Base-by-base conservation (phyloP, 2,329 filamentous ascomycete genomes). In the Drechslera avenae region DNA sequence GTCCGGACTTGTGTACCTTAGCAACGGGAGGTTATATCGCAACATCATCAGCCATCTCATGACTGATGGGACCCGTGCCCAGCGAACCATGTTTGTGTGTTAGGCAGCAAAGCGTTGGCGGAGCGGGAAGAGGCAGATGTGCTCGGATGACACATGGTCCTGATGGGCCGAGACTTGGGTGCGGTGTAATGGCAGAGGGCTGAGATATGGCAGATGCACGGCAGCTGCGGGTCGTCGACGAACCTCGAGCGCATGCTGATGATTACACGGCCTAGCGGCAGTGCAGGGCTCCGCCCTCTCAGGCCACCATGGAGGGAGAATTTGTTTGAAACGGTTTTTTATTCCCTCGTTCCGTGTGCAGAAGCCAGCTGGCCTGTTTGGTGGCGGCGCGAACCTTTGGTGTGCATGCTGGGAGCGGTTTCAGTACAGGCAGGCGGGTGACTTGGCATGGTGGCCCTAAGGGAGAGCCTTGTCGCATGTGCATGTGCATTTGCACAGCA, bases 151-250 rank as follows among this genome's bases (percentile, higher is more conserved):
- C 43, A 45, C 36, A 17, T 34, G 42, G 21, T 23, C 44, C 18
- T 47, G 30, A 36, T 18, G 53, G 57, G 58, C 54, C 42, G 43
- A 45, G 41, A 23, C 39, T 46, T 43, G 39, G 47, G 40, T 42
- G 32, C 52, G 46, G 54, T 54, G 56, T 63, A 59, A 62, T 60
- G 52, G 32, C 32, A 45, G 28, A 53, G 33, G 57, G 57, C 55
- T 56, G 37, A 55, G 46, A 37, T 31, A 41, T 28, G 34, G 17
- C 32, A 21, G 31, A 21, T 36, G 39, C 23, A 51, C 40, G 41
- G 26, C 31, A 46, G 39, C 19, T 40, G 46, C 43, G 53, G 39
- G 39, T 17, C 32, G 30, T n/a, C 37, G 36, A 35, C 40, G 35
- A 52, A 8, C 21, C 21, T 23, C 5, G 21, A 23, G 50, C n/a